These are phyloP conservation scores for Tylopilus balloui DNA, from an alignment of 768 basidiomycete genomes.

Conservation along the genomic window DNA sequence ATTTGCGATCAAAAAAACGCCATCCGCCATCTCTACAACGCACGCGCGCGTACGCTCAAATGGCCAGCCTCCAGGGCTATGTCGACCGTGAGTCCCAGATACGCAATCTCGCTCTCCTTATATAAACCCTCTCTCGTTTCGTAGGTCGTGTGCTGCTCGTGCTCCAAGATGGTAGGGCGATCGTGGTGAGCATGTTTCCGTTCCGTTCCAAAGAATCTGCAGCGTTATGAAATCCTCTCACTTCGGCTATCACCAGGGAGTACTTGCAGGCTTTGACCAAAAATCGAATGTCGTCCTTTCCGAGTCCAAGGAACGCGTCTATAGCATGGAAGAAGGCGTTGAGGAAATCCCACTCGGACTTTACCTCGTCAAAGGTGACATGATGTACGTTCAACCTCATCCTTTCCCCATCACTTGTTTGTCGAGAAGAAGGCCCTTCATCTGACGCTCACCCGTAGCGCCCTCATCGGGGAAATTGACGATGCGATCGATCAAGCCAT, in stretches of 20 bases:
- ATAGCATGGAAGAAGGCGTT: constrained; percentile 84
- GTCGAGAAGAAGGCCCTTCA: neutral
- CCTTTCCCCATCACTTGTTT: neutral
- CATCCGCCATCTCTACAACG: constrained; percentile 5
- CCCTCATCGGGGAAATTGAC: constrained; percentile 83
- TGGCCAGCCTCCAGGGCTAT: constrained; percentile 91
- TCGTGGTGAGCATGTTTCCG: constrained; percentile 64
- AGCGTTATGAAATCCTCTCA: too few species aligned
- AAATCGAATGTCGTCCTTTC: constrained; percentile 95
- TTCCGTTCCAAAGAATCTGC: neutral
- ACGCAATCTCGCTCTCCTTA: neutral
- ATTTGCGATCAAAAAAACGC: neutral
- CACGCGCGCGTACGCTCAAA: constrained; percentile 32
- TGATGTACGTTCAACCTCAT: constrained; percentile 68
- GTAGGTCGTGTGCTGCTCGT: constrained; percentile 88
- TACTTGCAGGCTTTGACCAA: constrained; percentile 89
- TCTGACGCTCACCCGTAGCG: constrained; percentile 36
- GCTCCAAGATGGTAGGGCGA: constrained; percentile 92
- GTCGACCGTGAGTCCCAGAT: constrained; percentile 63
- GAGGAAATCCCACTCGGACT: constrained; percentile 93
- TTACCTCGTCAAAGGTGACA: constrained; percentile 97
- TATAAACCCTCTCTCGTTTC: neutral
- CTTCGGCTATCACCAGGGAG: constrained; percentile 69
- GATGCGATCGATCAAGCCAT: constrained; percentile 71
- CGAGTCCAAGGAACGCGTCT: constrained; percentile 90